Evolutionary conservation across 257 asterid species (phyloP).

Genomic region (Solanum phureja): DNA sequence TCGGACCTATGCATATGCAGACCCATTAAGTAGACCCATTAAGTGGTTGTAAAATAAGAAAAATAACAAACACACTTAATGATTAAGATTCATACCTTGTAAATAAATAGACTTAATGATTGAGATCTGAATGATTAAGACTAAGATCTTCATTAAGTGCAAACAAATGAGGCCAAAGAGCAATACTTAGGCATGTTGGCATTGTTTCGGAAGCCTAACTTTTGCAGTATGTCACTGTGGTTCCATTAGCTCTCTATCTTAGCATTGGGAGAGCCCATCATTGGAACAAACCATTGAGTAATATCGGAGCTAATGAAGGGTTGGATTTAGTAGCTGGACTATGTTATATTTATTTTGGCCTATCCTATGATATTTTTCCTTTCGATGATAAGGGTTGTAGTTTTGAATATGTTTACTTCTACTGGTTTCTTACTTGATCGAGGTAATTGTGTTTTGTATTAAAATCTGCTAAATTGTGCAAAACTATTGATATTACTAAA

Average conservation of each 20-base stretch:
- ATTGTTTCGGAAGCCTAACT: background rate
- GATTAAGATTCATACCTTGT: no score
- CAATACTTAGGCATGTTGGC: background rate
- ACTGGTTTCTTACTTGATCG: background rate
- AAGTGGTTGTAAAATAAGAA: no score
- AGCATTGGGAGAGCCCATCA: background rate
- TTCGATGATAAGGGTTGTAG: background rate
- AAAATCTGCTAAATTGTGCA: background rate
- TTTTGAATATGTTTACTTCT: background rate
- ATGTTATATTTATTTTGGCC: background rate
- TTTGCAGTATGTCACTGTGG: background rate
- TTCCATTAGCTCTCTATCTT: background rate
- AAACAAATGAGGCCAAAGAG: background rate
- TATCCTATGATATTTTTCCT: background rate
- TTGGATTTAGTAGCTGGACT: background rate
- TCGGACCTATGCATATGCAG: no score
- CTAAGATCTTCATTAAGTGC: no score
- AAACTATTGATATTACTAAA: background rate
- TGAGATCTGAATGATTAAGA: no score
- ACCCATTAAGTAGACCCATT: no score
- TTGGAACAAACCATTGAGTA: background rate
- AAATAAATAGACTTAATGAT: no score
- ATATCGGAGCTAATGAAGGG: background rate
- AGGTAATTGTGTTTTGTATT: background rate
- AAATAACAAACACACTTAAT: no score